Evolutionary conservation across 2,329 filamentous ascomycete species (phyloP).

Genomic region (Triangularia setosa): DNA sequence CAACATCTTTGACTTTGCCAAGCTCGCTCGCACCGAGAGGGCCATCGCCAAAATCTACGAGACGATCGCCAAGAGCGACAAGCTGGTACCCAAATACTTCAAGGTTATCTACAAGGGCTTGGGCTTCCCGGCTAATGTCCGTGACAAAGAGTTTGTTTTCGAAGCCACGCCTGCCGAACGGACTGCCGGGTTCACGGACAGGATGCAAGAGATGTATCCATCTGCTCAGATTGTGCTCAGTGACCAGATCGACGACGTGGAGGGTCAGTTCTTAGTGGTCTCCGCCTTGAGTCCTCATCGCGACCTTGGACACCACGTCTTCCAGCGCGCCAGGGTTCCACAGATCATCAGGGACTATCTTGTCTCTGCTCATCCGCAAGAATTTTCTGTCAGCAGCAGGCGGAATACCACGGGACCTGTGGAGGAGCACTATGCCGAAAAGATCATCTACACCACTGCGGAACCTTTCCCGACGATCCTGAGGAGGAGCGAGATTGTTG

Average conservation of each 20-base stretch:
- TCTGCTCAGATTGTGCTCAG: slow-evolving; percentile 74
- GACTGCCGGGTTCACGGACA: slow-evolving; percentile 77
- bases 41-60: slow-evolving; percentile 94
- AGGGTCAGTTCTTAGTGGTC: slow-evolving; percentile 86
- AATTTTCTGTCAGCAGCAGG: slow-evolving; percentile 72
- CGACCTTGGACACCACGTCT: slow-evolving; percentile 76
- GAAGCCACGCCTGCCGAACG: slow-evolving; percentile 76
- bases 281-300: slow-evolving; percentile 78
- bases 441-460: slow-evolving; percentile 75
- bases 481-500: slow-evolving; percentile 78
- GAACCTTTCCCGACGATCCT: slow-evolving; percentile 90
- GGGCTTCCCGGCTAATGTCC: slow-evolving; percentile 74
- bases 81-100: slow-evolving; percentile 80
- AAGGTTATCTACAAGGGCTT: slow-evolving; percentile 85
- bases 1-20: slow-evolving; percentile 85
- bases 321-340: slow-evolving; percentile 80
- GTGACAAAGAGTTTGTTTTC: slow-evolving; percentile 91
- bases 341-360: slow-evolving; percentile 83
- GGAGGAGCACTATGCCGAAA: slow-evolving; percentile 74
- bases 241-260: slow-evolving; percentile 71
- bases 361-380: slow-evolving; percentile 70
- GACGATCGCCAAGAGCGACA: slow-evolving; percentile 76
- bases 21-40: slow-evolving; percentile 82
- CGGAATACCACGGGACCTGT: slow-evolving; percentile 66
- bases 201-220: slow-evolving; percentile 88